Percentiles rank a stretch among this genome's conserved stretches.
These are phyloP conservation scores for Camelina laxa DNA, from an alignment of 345 rosid species.

Conservation along the genomic window DNA sequence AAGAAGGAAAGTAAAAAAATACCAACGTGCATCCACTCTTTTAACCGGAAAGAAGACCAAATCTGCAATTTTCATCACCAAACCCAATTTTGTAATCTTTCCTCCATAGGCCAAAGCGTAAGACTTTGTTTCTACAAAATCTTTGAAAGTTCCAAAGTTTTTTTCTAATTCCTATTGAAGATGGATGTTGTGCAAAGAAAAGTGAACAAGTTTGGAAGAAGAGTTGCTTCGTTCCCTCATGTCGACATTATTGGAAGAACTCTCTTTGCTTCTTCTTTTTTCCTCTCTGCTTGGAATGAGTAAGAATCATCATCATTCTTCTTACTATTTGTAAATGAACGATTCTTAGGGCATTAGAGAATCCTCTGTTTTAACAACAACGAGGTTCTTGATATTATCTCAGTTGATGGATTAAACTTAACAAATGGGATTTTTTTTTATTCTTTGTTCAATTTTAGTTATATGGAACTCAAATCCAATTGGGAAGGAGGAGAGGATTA, in stretches of 20 bases:
- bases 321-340: no score
- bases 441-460: constrained; percentile 16
- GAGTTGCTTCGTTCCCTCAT: constrained; percentile 39
- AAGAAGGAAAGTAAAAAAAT: no score
- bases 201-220: constrained; percentile 37
- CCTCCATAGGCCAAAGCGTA: constrained; percentile 14
- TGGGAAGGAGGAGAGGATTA: constrained; percentile 32
- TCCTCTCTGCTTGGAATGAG: constrained; percentile 44
- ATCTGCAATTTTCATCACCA: constrained; percentile 9
- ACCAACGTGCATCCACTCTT: constrained; percentile 25
- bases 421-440: background rate
- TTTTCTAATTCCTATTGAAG: no score
- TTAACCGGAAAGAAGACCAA: constrained; percentile 12
- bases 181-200: constrained; percentile 45
- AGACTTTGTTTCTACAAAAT: constrained; percentile 8
- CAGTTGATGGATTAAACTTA: background rate
- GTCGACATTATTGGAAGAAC: constrained; percentile 40
- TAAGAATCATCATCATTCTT: constrained; percentile 22
- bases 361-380: background rate
- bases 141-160: background rate
- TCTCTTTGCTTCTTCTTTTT: constrained; percentile 44
- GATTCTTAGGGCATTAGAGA: no score
- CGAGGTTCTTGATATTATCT: background rate
- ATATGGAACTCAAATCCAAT: constrained; percentile 36
- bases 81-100: background rate